phyloP scores from a whole-genome alignment of 2,329 filamentous ascomycete species.

The Hymenoscyphus salicellus region DNA sequence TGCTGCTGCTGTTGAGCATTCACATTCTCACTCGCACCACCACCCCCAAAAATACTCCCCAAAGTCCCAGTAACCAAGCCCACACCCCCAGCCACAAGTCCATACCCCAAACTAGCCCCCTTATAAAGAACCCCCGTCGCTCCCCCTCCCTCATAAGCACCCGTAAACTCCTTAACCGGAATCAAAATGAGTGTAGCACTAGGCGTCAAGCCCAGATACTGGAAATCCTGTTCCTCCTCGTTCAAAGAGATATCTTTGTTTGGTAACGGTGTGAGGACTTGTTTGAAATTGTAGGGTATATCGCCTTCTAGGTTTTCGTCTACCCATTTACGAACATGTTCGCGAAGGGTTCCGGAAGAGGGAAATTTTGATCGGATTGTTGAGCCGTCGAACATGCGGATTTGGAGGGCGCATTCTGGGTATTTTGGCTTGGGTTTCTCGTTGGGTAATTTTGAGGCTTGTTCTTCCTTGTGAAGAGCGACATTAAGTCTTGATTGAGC shows the following conservation, averaged over 20 bases:
- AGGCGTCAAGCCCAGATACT: conserved; percentile 69
- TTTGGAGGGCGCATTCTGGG: conserved; percentile 61
- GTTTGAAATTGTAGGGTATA: conserved; percentile 76
- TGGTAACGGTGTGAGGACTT: conserved; percentile 75
- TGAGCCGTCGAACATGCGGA: conserved; percentile 80
- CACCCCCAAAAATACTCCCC: conserved; percentile 44
- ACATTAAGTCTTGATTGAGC: conserved; percentile 35
- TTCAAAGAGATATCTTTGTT: conserved; percentile 70
- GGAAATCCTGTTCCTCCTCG: conserved; percentile 69
- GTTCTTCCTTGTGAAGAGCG: conserved; percentile 28
- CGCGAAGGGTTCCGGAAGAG: conserved; percentile 57
- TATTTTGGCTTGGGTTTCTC: not conserved
- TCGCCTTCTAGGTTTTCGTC: conserved; percentile 60
- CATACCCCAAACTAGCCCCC: conserved; percentile 40
- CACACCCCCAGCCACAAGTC: conserved; percentile 40
- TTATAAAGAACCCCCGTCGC: conserved; percentile 34
- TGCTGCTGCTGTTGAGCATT: no score
- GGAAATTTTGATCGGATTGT: conserved; percentile 72
- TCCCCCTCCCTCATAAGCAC: conserved; percentile 50
- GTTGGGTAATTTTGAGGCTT: conserved; percentile 7
- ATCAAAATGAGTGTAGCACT: conserved; percentile 81
- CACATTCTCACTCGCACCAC: conserved; percentile 16
- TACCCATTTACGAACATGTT: conserved; percentile 74
- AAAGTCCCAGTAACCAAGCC: conserved; percentile 42
- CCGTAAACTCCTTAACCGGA: conserved; percentile 60